A percentile compares a stretch with the other conserved stretches of the same genome.
phyloP scores from a whole-genome alignment of 495 filamentous ascomycete genomes.

The Annulohypoxylon bovei region DNA sequence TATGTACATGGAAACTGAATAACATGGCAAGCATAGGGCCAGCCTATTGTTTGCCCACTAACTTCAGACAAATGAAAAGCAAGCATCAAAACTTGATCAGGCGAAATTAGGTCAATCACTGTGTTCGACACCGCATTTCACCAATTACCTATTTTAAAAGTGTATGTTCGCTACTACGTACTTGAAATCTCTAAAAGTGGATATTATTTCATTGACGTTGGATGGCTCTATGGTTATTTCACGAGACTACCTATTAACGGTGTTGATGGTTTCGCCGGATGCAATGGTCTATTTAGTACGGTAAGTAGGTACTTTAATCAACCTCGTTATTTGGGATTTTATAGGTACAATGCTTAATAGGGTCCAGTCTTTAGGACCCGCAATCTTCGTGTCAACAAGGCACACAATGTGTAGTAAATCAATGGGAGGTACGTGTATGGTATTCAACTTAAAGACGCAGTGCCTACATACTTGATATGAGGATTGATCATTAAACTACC shows the following conservation, averaged over 20 bases:
- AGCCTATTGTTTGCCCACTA: background rate
- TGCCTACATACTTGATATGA: background rate
- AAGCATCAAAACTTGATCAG: background rate
- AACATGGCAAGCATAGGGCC: background rate
- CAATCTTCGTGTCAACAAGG: conserved; percentile 16
- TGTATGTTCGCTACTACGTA: too few species aligned
- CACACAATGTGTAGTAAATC: conserved; percentile 1
- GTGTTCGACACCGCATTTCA: background rate
- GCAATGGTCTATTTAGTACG: too few species aligned
- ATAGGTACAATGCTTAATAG: background rate
- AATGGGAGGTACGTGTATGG: background rate
- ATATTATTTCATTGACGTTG: background rate
- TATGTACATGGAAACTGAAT: too few species aligned
- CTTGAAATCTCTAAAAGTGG: too few species aligned
- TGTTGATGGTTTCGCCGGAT: background rate
- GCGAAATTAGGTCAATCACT: background rate
- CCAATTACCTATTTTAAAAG: too few species aligned
- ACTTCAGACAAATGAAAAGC: background rate
- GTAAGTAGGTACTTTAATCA: background rate
- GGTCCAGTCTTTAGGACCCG: conserved; percentile 11
- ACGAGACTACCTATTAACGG: too few species aligned
- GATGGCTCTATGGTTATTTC: too few species aligned
- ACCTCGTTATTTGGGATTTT: background rate
- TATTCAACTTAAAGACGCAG: conserved; percentile 5
- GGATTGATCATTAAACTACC: background rate